Conservation (phyloP, 2,329 filamentous ascomycete species). For the Neofusicoccum sp. region DNA sequence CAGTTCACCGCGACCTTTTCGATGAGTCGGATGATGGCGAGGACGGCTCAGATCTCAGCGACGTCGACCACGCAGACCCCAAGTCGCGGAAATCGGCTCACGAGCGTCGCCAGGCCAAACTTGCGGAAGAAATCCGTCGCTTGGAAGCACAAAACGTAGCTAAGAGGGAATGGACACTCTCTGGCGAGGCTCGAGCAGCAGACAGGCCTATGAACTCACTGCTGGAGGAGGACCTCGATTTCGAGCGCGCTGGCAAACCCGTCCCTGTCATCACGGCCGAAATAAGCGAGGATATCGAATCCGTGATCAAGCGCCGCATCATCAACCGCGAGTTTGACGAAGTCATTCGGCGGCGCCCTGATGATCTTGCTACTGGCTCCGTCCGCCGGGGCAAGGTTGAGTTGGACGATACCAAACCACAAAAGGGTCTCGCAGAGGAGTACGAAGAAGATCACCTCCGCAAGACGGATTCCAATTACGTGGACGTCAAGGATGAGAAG, state of each 20-base stretch:
- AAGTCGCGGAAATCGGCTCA: slow-evolving; percentile 78
- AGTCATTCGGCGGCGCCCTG: slow-evolving; percentile 76
- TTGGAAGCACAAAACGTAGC: slow-evolving; percentile 86
- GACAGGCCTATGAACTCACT: slow-evolving; percentile 89
- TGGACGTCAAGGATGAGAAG: slow-evolving; percentile 80
- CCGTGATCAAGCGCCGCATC: slow-evolving; percentile 90
- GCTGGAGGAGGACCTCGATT: slow-evolving; percentile 91
- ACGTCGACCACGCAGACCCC: slow-evolving; percentile 63
- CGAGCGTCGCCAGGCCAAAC: slow-evolving; percentile 79
- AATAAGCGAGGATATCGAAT: slow-evolving; percentile 86
- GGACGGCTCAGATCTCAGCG: slow-evolving; percentile 64
- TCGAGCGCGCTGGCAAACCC: slow-evolving; percentile 91
- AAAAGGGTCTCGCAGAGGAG: slow-evolving; percentile 82
- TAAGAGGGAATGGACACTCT: slow-evolving; percentile 86
- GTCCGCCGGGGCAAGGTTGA: slow-evolving; percentile 72
- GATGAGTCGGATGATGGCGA: slow-evolving; percentile 66
- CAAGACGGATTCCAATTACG: slow-evolving; percentile 72
- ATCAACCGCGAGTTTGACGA: slow-evolving; percentile 90
- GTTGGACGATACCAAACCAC: slow-evolving; percentile 82
- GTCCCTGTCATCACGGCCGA: slow-evolving; percentile 92
- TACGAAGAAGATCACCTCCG: slow-evolving; percentile 92
- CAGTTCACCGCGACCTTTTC: slow-evolving; percentile 86
- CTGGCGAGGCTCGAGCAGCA: slow-evolving; percentile 79
- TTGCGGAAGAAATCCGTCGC: slow-evolving; percentile 85
- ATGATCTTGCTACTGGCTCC: slow-evolving; percentile 62